Evolutionary conservation across 73 alveolate genomes (phyloP).

Genomic region (Tetrahymena malaccensis): DNA sequence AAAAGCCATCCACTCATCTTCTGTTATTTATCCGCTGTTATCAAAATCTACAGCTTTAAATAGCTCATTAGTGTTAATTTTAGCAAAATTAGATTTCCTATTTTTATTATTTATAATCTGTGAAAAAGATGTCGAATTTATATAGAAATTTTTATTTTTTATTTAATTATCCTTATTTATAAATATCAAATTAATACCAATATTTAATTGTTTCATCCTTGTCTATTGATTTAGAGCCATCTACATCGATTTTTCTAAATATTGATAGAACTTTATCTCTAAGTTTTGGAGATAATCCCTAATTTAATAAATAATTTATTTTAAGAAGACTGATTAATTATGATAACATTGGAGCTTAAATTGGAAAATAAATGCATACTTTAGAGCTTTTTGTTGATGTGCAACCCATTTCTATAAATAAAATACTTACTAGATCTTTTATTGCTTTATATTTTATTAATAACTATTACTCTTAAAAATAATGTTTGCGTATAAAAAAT

Average conservation of each 20-base stretch:
- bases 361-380: not conserved
- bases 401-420: not conserved
- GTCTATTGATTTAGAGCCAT: slow-evolving; percentile 30
- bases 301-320: not conserved
- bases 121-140: too few relatives aligned
- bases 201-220: slow-evolving; percentile 22
- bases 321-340: not conserved
- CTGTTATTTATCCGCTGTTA: slow-evolving; percentile 33
- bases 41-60: slow-evolving; percentile 41
- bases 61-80: slow-evolving; percentile 28
- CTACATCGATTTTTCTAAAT: slow-evolving; percentile 28
- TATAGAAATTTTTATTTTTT: not conserved
- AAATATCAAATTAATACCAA: not conserved
- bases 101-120: not conserved
- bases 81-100: slow-evolving; percentile 26
- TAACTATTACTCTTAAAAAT: not conserved
- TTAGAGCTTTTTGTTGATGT: not conserved
- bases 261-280: slow-evolving; percentile 20
- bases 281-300: not conserved
- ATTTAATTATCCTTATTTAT: not conserved
- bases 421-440: not conserved
- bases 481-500: not conserved
- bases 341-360: not conserved
- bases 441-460: not conserved
- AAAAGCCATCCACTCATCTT: slow-evolving; percentile 48